Evolutionary conservation across 768 basidiomycete genomes (phyloP).

Genomic region (Lactifluus rugatus): DNA sequence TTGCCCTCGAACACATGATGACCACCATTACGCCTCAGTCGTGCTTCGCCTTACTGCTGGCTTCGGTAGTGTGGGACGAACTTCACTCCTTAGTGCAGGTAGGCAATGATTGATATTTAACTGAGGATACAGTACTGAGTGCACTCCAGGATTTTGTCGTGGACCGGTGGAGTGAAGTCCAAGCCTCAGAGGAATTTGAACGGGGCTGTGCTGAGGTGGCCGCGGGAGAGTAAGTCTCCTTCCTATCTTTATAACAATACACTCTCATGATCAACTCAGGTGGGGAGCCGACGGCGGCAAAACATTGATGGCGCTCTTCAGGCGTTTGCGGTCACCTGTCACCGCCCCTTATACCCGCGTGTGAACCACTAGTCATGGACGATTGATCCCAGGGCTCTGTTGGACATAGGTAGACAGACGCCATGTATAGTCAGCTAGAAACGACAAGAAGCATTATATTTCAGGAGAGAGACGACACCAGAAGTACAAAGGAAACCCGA

Average conservation of each 20-base stretch:
- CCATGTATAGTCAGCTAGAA: not conserved
- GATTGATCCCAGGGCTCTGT: not conserved
- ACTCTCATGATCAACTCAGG: conserved; percentile 27
- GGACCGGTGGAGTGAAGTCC: conserved; percentile 66
- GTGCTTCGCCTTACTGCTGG: conserved; percentile 60
- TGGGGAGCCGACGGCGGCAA: conserved; percentile 67
- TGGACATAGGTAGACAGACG: not conserved
- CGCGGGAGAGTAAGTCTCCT: conserved; percentile 47
- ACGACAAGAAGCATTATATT: not conserved
- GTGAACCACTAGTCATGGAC: conserved; percentile 1
- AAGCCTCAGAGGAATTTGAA: conserved; percentile 54
- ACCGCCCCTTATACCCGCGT: conserved; percentile 21
- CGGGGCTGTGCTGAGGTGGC: conserved; percentile 62
- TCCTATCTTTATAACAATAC: not conserved
- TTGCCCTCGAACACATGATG: conserved; percentile 69
- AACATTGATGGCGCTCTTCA: conserved; percentile 55
- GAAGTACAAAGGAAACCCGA: not conserved
- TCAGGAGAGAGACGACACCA: not conserved
- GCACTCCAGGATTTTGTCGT: conserved; percentile 56
- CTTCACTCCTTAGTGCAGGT: conserved; percentile 53
- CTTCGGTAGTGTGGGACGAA: conserved; percentile 59
- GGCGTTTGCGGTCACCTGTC: conserved; percentile 53
- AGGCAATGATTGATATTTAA: conserved; percentile 16
- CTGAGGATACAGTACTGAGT: conserved; percentile 8
- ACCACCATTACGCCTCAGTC: conserved; percentile 53